These are phyloP conservation scores for Melanopsichium pennsylvanicum DNA, from an alignment of 1,284 basidiomycete genomes.

Conservation along the genomic window DNA sequence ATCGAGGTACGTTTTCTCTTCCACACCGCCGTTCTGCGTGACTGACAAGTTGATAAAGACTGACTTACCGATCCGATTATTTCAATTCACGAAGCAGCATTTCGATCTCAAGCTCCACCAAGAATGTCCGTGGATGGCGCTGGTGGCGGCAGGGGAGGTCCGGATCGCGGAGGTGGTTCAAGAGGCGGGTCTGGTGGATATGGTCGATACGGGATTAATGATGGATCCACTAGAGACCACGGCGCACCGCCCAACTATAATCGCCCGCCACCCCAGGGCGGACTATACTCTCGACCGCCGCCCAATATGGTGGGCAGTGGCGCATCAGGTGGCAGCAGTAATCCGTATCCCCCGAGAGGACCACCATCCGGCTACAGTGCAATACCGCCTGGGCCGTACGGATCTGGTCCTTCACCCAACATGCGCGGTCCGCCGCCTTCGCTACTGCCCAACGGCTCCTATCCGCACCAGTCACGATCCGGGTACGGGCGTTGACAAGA, in stretches of 20 bases:
- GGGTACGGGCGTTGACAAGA: too few relatives aligned
- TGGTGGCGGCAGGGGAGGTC: conserved; percentile 4
- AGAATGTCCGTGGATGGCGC: conserved; percentile 22
- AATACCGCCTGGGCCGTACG: conserved; percentile 16
- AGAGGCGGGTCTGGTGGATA: conserved; percentile 16
- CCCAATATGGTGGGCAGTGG: conserved; percentile 33
- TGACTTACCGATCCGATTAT: not conserved
- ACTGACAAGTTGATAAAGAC: not conserved
- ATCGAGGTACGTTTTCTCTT: conserved; percentile 28
- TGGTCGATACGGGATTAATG: conserved; percentile 18
- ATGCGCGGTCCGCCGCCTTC: conserved; percentile 29
- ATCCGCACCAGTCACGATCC: conserved; percentile 17
- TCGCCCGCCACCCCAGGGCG: conserved; percentile 25
- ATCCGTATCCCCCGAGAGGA: conserved; percentile 26
- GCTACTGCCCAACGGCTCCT: conserved; percentile 13
- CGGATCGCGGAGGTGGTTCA: conserved; percentile 3
- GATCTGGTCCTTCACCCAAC: conserved; percentile 27
- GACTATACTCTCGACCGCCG: conserved; percentile 34
- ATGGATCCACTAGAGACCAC: conserved; percentile 16
- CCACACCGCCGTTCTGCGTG: not conserved
- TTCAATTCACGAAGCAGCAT: conserved; percentile 8
- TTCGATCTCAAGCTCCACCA: conserved; percentile 32
- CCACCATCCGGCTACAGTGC: conserved; percentile 39
- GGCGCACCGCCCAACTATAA: conserved; percentile 29
- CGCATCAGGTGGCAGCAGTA: conserved; percentile 8